phyloP scores from a whole-genome alignment of 2,329 filamentous ascomycete species.

The Gliomastix tumulicola region DNA sequence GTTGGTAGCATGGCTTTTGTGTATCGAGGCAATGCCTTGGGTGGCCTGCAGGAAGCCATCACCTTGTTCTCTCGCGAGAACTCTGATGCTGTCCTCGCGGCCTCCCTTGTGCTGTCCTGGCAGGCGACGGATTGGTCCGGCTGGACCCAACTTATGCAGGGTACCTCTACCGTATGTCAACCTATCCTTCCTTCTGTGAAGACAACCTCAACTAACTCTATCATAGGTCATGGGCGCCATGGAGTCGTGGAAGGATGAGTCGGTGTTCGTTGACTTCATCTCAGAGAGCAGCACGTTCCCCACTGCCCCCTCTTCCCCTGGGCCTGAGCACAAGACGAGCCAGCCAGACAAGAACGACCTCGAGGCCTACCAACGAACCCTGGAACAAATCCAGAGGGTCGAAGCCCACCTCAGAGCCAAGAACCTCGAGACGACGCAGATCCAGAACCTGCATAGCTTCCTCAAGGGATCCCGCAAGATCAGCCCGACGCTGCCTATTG shows the following conservation, averaged over 20 bases:
- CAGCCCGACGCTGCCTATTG: slow-evolving; percentile 61
- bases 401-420: slow-evolving; percentile 62
- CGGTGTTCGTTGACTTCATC: slow-evolving; percentile 77
- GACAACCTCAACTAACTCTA: slow-evolving; percentile 12
- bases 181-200: neutral
- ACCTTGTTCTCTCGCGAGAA: slow-evolving; percentile 77
- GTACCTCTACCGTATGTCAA: slow-evolving; percentile 71
- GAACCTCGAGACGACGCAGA: slow-evolving; percentile 52
- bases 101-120: slow-evolving; percentile 89
- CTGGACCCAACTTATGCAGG: slow-evolving; percentile 90
- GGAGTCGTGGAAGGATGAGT: slow-evolving; percentile 87
- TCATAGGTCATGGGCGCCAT: slow-evolving; percentile 78
- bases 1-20: slow-evolving; percentile 86
- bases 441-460: slow-evolving; percentile 65
- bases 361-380: slow-evolving; percentile 58
- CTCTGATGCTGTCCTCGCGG: slow-evolving; percentile 85
- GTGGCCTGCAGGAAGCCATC: slow-evolving; percentile 83
- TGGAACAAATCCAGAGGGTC: slow-evolving; percentile 61
- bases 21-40: slow-evolving; percentile 78
- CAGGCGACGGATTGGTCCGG: slow-evolving; percentile 93
- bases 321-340: slow-evolving; percentile 52
- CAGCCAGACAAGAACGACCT: slow-evolving; percentile 65
- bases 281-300: slow-evolving; percentile 70
- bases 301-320: slow-evolving; percentile 56
- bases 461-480: slow-evolving; percentile 66